Percentiles rank a stretch among this genome's conserved stretches.
phyloP scores from a whole-genome alignment of 2,329 filamentous ascomycete species.

The Teratosphaeria zuluensis region DNA sequence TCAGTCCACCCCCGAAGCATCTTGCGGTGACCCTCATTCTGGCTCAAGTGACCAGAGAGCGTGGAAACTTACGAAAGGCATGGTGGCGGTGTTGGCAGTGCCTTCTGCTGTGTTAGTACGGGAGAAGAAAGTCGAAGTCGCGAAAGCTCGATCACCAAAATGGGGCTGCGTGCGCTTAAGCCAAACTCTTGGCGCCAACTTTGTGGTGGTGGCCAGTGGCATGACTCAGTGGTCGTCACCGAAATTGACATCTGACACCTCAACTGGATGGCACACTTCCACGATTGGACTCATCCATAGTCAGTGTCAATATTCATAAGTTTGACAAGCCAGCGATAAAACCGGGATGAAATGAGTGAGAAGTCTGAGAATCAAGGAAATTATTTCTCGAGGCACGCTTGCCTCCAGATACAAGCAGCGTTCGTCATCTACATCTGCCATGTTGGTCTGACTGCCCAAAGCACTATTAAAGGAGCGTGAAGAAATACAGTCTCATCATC shows the following conservation, averaged over 20 bases:
- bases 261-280: no score
- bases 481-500: background rate
- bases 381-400: background rate
- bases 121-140: background rate
- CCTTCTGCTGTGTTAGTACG: slow-evolving; percentile 1
- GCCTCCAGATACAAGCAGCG: background rate
- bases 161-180: background rate
- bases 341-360: background rate
- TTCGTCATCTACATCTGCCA: background rate
- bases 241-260: no score
- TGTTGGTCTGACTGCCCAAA: background rate
- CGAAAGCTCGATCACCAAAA: background rate
- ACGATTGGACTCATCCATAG: no score
- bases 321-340: background rate
- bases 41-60: slow-evolving; percentile 1
- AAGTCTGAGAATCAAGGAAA: background rate
- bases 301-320: background rate
- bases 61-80: slow-evolving; percentile 38
- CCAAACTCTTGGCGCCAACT: background rate
- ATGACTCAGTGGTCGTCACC: background rate
- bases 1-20: slow-evolving; percentile 95
- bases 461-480: background rate
- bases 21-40: slow-evolving; percentile 74
- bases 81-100: slow-evolving; percentile 21
- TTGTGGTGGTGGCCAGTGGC: background rate